Evolutionary conservation across 192 early-diverging fungal genomes (phyloP), one percentile per base, ranked within the genome.

Genomic region (Podila verticillata): DNA sequence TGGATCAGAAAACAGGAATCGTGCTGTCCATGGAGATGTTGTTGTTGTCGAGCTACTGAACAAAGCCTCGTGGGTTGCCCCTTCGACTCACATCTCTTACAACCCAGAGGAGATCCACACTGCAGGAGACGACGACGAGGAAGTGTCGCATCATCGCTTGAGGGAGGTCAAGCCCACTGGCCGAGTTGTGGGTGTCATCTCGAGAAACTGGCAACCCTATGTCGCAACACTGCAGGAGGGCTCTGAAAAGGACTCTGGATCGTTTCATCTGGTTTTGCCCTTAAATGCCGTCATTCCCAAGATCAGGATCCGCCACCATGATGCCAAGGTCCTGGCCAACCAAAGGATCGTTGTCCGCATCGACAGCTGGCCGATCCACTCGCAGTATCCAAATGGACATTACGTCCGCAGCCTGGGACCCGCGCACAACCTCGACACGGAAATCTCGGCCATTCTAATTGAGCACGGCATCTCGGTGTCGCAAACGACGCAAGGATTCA

Each of bases 381-480:
- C 91, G 19, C 89, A 90, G 81, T 92, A 94, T 68, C 93, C 93
- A 17, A 89, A 91, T 39, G 93, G 93, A 56, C 93, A 94, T 77
- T 94, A 89, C 74, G 87, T 94, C 44, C 86, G 91, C 22, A 84
- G 86, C 20, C 82, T 94, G 60, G 93, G 93, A 7, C 87, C 82
- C 0, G 86, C 91, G 30, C 88, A 90, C 69, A 80, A 89, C 3
- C 68, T 94, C 58, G 89, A 92, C 66, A 89, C 93, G 28, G 91
- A 94, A 68, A 89, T 94, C 57, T 91, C 92, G 34, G 91, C 89
- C 3, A 94, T 94, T 48, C 68, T 94, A 31, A 91, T 94, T 6
- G 93, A 94, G 68, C 91, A 90, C 67, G 88, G 89, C 13, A 94
- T 94, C 29, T 91, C 93, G 17, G 89, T 91, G 26, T 93, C 91